A percentile compares a stretch with the other conserved stretches of the same genome.
These are phyloP conservation scores for Albatrellus ellisii DNA, from an alignment of 768 basidiomycete species.

Conservation along the genomic window DNA sequence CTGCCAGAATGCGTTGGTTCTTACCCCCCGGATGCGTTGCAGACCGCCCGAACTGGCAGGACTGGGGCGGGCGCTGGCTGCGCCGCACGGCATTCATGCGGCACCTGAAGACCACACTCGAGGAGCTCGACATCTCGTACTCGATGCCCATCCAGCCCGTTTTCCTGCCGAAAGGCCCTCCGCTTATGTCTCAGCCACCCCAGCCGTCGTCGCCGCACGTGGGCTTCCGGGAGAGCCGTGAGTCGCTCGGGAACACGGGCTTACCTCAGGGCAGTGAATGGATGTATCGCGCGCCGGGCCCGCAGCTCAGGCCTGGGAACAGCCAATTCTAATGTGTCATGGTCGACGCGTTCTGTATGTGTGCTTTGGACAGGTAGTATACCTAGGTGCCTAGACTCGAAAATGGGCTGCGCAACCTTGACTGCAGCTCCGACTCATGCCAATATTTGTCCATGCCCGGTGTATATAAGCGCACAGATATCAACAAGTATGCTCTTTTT, in stretches of 20 bases:
- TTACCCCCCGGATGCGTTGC: background rate
- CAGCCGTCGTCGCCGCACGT: conserved; percentile 2
- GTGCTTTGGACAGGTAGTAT: no score
- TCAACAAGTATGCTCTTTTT: no score
- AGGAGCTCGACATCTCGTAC: conserved; percentile 65
- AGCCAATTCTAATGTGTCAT: conserved; percentile 1
- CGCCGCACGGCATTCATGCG: conserved; percentile 71
- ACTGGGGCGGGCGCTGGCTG: conserved; percentile 73
- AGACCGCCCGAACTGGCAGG: conserved; percentile 80
- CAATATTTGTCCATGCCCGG: no score
- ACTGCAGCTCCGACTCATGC: no score
- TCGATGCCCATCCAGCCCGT: conserved; percentile 64
- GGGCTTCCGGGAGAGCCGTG: background rate
- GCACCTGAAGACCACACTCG: conserved; percentile 51
- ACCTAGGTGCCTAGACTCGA: no score
- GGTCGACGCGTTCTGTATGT: background rate
- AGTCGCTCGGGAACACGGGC: conserved; percentile 5
- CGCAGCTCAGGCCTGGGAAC: background rate
- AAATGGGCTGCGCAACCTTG: no score
- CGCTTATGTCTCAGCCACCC: conserved; percentile 5
- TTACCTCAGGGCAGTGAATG: conserved; percentile 5
- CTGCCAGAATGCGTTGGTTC: conserved; percentile 1
- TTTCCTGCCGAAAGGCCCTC: conserved; percentile 27
- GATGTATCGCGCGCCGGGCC: conserved; percentile 4
- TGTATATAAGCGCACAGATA: no score